Conservation (phyloP, 192 early-diverging fungal species). For the Gamsiella multidivaricata region DNA sequence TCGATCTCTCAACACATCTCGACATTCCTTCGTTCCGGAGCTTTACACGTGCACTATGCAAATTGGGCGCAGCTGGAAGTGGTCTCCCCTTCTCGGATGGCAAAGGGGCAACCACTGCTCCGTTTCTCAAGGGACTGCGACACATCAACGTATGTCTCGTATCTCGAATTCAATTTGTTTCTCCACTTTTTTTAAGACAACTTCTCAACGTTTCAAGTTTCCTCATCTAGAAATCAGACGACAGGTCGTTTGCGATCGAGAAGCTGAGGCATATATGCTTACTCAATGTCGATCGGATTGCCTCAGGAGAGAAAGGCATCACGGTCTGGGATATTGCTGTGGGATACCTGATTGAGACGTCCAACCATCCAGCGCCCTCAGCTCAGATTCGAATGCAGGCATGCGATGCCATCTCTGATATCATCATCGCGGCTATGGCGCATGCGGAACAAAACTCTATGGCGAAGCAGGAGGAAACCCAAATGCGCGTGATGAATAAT, state of each 20-base stretch:
- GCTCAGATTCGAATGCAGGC: conserved; percentile 76
- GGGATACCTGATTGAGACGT: conserved; percentile 78
- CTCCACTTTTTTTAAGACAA: background rate
- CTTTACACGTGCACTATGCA: conserved; percentile 76
- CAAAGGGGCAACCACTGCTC: conserved; percentile 41
- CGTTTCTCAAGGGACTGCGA: conserved; percentile 42
- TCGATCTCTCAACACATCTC: conserved; percentile 72
- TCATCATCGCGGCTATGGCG: conserved; percentile 79
- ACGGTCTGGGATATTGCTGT: conserved; percentile 74
- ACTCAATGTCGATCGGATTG: conserved; percentile 66
- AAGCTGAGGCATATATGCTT: conserved; percentile 74
- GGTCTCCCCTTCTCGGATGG: conserved; percentile 57
- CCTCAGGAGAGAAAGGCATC: conserved; percentile 53
- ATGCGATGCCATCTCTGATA: conserved; percentile 80
- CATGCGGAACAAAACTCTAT: conserved; percentile 68
- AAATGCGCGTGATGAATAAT: conserved; percentile 71
- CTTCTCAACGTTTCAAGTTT: background rate
- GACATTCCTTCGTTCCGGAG: conserved; percentile 68
- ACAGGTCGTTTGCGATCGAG: conserved; percentile 82
- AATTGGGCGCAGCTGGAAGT: conserved; percentile 64
- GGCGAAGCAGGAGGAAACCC: conserved; percentile 72
- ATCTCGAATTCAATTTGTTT: background rate
- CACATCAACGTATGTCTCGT: conserved; percentile 45
- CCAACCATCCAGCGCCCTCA: conserved; percentile 68
- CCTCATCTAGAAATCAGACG: conserved; percentile 67